Evolutionary conservation across 2,329 filamentous ascomycete species (phyloP).

Genomic region (Claviceps digitariae): DNA sequence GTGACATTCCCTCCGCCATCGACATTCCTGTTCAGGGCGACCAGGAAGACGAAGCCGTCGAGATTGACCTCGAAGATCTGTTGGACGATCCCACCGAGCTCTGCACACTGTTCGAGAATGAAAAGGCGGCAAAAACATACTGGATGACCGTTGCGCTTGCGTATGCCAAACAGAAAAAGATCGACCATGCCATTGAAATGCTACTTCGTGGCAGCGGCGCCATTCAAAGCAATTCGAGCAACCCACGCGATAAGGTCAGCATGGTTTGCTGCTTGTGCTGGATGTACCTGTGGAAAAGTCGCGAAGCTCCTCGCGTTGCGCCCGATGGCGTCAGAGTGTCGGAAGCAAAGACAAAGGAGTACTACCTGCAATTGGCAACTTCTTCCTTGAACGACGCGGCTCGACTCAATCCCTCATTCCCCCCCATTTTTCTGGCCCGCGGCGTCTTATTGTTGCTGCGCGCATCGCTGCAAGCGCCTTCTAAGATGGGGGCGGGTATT

Average conservation of each 20-base stretch:
- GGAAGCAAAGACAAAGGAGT: constrained; percentile 81
- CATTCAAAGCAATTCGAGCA: constrained; percentile 53
- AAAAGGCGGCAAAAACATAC: constrained; percentile 77
- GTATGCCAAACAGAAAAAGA: constrained; percentile 90
- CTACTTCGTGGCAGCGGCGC: constrained; percentile 61
- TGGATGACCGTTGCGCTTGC: constrained; percentile 98
- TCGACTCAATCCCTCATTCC: constrained; percentile 81
- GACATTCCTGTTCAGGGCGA: constrained; percentile 53
- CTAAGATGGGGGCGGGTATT: constrained; percentile 51
- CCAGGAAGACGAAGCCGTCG: constrained; percentile 62
- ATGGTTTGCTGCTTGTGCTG: constrained; percentile 78
- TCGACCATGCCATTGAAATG: constrained; percentile 69
- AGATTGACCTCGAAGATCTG: constrained; percentile 83
- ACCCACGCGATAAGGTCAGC: constrained; percentile 70
- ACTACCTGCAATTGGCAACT: constrained; percentile 83
- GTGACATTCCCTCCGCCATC: constrained; percentile 50
- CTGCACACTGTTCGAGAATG: constrained; percentile 88
- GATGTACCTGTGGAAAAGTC: constrained; percentile 82
- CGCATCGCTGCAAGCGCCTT: constrained; percentile 68
- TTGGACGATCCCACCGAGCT: constrained; percentile 90
- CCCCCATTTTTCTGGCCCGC: constrained; percentile 79
- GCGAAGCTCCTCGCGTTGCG: constrained; percentile 54
- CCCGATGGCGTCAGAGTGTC: constrained; percentile 50
- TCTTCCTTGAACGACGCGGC: constrained; percentile 89
- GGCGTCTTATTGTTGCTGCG: constrained; percentile 80